Conservation (phyloP, 2,329 filamentous ascomycete genomes). For the Boeremia lycopersici region DNA sequence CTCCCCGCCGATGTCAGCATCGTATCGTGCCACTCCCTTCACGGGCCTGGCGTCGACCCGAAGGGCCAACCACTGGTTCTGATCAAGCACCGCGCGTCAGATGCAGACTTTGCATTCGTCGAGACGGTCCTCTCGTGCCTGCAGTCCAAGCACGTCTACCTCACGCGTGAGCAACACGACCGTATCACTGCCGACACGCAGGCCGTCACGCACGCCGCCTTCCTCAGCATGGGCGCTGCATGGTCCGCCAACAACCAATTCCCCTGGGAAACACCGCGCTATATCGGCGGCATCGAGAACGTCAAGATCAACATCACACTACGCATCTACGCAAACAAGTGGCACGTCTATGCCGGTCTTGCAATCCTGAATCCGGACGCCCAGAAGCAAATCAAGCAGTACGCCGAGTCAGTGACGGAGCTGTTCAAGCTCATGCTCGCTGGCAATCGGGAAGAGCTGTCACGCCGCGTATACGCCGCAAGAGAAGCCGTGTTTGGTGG, state of each 20-base stretch:
- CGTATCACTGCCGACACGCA: slow-evolving; percentile 98
- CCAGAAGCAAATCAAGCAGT: slow-evolving; percentile 90
- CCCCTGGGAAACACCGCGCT: slow-evolving; percentile 95
- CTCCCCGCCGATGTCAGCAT: slow-evolving; percentile 90
- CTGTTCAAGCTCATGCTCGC: slow-evolving; percentile 97
- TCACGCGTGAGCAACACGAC: slow-evolving; percentile 87
- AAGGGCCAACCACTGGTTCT: slow-evolving; percentile 89
- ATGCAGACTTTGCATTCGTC: slow-evolving; percentile 77
- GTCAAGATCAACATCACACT: slow-evolving; percentile 98
- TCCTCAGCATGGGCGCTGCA: slow-evolving; percentile 93
- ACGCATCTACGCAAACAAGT: slow-evolving; percentile 97
- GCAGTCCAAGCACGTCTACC: slow-evolving; percentile 82
- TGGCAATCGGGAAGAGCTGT: slow-evolving; percentile 76
- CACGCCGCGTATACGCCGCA: slow-evolving; percentile 76
- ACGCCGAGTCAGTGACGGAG: slow-evolving; percentile 88
- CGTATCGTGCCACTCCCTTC: slow-evolving; percentile 93
- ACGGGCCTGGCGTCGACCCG: slow-evolving; percentile 88
- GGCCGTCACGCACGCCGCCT: slow-evolving; percentile 96
- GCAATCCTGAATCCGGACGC: slow-evolving; percentile 96
- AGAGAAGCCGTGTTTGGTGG: slow-evolving; percentile 70
- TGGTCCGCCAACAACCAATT: slow-evolving; percentile 97
- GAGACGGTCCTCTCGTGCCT: slow-evolving; percentile 83
- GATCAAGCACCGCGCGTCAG: slow-evolving; percentile 88
- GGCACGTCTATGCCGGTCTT: slow-evolving; percentile 98
- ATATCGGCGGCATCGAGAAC: slow-evolving; percentile 96